Evolutionary conservation across 1,284 basidiomycete genomes (phyloP), one percentile per base, ranked within the genome.

Genomic region (Fomitopsis palustris): DNA sequence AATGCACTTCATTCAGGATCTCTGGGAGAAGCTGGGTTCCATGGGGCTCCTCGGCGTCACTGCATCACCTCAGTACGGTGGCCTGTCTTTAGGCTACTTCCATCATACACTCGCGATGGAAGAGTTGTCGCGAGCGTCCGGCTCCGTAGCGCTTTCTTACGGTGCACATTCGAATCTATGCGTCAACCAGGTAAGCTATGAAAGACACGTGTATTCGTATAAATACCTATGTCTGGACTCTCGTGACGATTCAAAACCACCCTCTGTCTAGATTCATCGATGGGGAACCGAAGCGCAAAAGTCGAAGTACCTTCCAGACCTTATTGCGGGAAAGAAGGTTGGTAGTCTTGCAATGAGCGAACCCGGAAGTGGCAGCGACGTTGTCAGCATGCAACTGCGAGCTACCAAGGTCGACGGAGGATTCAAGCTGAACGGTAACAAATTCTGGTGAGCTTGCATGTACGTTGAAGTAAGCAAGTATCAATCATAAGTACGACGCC

Each of bases 301-400:
- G 74, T 74, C 77, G 53, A 96, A 92, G 74, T 97, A 96, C 74
- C 83, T 98, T 2, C 89, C 92, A 6, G 88, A 91, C 68, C 81
- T 98, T 43, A 79, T 97, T 42, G 80, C 84, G 29, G 96, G 95
- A 56, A 86, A 76, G 70, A 92, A 93, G 72, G 84, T 98, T 33
- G 96, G 96, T 49, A 89, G 90, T 63, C 80, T 98, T 55, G 96
- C 95, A 10, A 98, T 98, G 96, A 93, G 90, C 66, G 95, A 98
- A 76, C 83, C 92, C 1, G 93, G 90, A 17, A 87, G 88, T 62
- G 95, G 95, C 52, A 95, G 92, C 67, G 95, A 98, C 73, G 95
- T 98, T 23, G 87, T 97, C 23, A 92, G 89, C 67, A 98, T 97
- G 96, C 82, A 81, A 67, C 79, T 95, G 53, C 85, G 81, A 56